A percentile compares a stretch with the other conserved stretches of the same genome.
Conservation (phyloP, 805 yeast species). For the Candida nonsorbophila region DNA sequence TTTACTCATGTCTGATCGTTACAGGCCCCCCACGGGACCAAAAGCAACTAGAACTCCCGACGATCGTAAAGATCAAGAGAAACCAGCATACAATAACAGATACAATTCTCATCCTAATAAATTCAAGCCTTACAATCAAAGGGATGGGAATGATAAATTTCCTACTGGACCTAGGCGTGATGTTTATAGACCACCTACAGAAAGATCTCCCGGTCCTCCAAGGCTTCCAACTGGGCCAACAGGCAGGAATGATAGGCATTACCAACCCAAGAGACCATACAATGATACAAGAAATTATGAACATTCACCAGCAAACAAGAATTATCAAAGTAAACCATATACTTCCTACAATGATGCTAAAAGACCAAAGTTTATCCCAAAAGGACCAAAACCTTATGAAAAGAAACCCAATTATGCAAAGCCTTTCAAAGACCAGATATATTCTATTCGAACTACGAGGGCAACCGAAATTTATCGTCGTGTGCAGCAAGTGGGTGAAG, state of each 20-base stretch:
- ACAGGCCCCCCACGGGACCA: constrained; percentile 20
- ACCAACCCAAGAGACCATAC: constrained; percentile 6
- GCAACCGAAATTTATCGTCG: constrained; percentile 52
- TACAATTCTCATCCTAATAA: too few relatives aligned
- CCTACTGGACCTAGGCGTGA: constrained; percentile 9
- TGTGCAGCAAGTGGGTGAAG: constrained; percentile 94
- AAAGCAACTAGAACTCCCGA: constrained; percentile 14
- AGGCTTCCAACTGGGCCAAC: neutral
- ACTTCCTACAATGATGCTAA: too few relatives aligned
- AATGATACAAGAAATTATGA: constrained; percentile 5
- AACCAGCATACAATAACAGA: constrained; percentile 1
- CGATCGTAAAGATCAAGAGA: constrained; percentile 4
- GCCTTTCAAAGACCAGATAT: constrained; percentile 25
- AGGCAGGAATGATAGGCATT: constrained; percentile 4
- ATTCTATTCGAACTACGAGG: constrained; percentile 21
- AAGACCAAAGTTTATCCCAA: too few relatives aligned
- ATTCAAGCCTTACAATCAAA: too few relatives aligned
- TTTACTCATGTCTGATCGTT: constrained; percentile 31
- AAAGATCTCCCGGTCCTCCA: constrained; percentile 6
- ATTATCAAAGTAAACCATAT: too few relatives aligned
- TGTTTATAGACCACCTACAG: constrained; percentile 10
- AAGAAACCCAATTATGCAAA: constrained; percentile 7
- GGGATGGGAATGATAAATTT: too few relatives aligned
- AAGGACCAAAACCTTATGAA: too few relatives aligned
- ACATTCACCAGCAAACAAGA: neutral